Evolutionary conservation across 2,329 filamentous ascomycete genomes (phyloP), one percentile per base, ranked within the genome.

Genomic region (Ophiocordyceps camponoti-leonardi): DNA sequence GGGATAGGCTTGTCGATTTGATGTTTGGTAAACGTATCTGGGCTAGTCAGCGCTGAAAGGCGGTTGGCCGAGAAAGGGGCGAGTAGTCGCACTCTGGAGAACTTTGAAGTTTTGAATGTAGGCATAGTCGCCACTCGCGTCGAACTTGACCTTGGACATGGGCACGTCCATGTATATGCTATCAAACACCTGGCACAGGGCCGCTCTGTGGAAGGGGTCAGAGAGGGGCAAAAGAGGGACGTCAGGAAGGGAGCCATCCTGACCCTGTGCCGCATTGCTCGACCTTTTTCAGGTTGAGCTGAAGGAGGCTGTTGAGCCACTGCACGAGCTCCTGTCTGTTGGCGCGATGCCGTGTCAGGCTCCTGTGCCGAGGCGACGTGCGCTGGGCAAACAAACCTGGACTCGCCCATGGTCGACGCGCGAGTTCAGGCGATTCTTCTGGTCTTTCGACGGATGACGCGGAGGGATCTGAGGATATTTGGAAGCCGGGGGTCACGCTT

Each of bases 71-170:
- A 2, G 26, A 4, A 8, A 30, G 14, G 16, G 6, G 10, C n/a
- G 16, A 19, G 28, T 19, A 22, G n/a, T 19, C 33, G 51, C 83
- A 94, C 88, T 94, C 68, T 95, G 90, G 53, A 98, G 72, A 56
- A 96, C 73, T 67, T 98, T 98, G 75, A 95, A 98, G 65, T 98
- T 98, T 67, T 94, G 86, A 49, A 96, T 79, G 65, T 98, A 98
- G 53, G 86, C 84, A 66, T 95, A 96, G 72, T 98, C 92, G 54
- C 81, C 83, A 67, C 88, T 95, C 59, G 90, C 90, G 62, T 95
- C 94, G 75, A 98, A 98, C 70, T 94, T 95, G 69, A 98, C 90
- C 55, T 86, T 80, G 52, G 79, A 73, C 92, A 98, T 96, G 53
- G 90, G 87, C 31, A 96, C 74, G 64, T 98, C 92, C 68, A 77